These are phyloP conservation scores for Sanghuangporus sanghuang DNA, from an alignment of 1,284 basidiomycete species.

Conservation along the genomic window DNA sequence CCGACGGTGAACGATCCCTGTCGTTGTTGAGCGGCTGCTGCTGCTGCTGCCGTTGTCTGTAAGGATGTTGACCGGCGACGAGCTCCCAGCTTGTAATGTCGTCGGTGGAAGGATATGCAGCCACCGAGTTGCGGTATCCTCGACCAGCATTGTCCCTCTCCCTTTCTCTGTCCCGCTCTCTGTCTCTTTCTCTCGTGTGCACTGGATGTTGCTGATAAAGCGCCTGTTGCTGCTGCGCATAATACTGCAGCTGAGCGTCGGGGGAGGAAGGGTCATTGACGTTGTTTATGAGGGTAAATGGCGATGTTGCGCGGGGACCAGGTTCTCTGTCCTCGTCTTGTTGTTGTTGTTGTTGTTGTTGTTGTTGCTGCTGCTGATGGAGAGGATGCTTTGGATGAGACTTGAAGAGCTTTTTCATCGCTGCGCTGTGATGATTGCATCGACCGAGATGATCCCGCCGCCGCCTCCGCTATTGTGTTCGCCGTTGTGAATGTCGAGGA, in stretches of 20 bases:
- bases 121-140: constrained; percentile 8
- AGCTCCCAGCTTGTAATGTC: constrained; percentile 7
- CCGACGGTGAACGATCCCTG: constrained; percentile 7
- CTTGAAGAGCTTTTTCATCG: constrained; percentile 15
- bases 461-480: not conserved
- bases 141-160: not conserved
- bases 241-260: not conserved
- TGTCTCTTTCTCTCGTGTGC: not conserved
- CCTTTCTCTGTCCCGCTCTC: not conserved
- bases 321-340: not conserved
- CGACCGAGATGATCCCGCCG: not conserved
- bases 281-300: constrained; percentile 1
- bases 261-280: not conserved
- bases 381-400: not conserved
- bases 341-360: not conserved
- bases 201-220: constrained; percentile 6
- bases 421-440: not conserved
- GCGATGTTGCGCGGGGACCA: constrained; percentile 10
- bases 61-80: not conserved
- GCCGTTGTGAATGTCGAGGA: not conserved
- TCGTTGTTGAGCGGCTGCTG: not conserved
- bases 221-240: not conserved
- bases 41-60: constrained; percentile 3
- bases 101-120: not conserved
- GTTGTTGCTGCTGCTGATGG: not conserved